Conservation (phyloP, 2,329 filamentous ascomycete genomes). For the Zymoseptoria pseudotritici region DNA sequence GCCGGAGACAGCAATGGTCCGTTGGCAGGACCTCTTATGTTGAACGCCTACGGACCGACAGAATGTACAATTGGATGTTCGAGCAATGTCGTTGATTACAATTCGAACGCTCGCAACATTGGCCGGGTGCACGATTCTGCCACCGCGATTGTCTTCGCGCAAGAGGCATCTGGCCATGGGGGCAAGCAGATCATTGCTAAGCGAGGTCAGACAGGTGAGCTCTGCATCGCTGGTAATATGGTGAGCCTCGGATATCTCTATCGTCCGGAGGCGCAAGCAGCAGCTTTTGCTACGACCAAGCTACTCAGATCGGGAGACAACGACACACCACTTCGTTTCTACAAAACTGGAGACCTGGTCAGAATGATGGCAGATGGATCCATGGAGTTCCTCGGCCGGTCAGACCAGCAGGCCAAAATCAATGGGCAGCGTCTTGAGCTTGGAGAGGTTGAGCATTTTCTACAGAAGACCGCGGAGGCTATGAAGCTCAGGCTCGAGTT, state of each 20-base stretch:
- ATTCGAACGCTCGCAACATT: not conserved
- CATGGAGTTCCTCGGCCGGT: constrained; percentile 16
- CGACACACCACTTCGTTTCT: constrained; percentile 8
- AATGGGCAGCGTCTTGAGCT: constrained; percentile 19
- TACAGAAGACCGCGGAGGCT: constrained; percentile 5
- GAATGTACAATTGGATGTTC: constrained; percentile 12
- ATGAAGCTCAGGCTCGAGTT: constrained; percentile 6
- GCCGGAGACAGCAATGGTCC: constrained; percentile 5
- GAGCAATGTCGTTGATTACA: not conserved
- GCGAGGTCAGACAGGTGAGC: constrained; percentile 2
- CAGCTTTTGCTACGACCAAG: not conserved
- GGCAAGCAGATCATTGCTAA: constrained; percentile 4
- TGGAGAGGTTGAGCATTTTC: constrained; percentile 11
- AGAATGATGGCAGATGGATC: constrained; percentile 13
- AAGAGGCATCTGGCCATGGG: not conserved
- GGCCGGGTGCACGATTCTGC: not conserved
- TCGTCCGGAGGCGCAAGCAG: constrained; percentile 11
- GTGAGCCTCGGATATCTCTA: constrained; percentile 3
- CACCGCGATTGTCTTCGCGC: not conserved
- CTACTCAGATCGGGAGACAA: constrained; percentile 5
- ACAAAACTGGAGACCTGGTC: constrained; percentile 19
- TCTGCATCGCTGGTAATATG: constrained; percentile 3
- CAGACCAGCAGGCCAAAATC: constrained; percentile 19
- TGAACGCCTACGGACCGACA: constrained; percentile 17
- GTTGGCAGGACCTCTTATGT: not conserved